A percentile compares a stretch with the other conserved stretches of the same genome.
phyloP scores from a whole-genome alignment of 192 early-diverging fungal genomes.

The Obelidium mucronatum region DNA sequence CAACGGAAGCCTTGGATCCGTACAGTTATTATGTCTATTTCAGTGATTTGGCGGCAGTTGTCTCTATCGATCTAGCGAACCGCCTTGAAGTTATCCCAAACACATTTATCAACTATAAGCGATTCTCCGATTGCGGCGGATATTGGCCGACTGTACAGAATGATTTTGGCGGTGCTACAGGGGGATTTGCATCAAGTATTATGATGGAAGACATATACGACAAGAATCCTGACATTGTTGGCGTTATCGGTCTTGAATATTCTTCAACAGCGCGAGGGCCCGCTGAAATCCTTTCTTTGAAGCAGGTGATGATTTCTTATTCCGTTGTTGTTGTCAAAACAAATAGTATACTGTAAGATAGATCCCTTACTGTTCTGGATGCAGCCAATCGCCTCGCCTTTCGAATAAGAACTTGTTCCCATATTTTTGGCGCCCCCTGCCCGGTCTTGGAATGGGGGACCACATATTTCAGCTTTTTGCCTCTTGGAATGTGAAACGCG shows the following conservation, averaged over 20 bases:
- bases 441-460: not conserved
- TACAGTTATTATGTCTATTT: not conserved
- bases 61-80: constrained; percentile 6
- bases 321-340: too few species aligned
- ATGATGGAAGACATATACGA: constrained; percentile 12
- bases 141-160: not conserved
- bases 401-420: constrained; percentile 8
- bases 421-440: not conserved
- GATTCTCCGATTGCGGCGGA: constrained; percentile 12
- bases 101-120: not conserved
- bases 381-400: not conserved
- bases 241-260: constrained; percentile 19
- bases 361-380: not conserved
- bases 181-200: not conserved
- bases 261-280: not conserved
- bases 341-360: too few species aligned
- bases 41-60: not conserved
- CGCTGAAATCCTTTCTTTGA: constrained; percentile 12
- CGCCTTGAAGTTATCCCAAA: not conserved
- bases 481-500: constrained; percentile 3
- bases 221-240: constrained; percentile 5
- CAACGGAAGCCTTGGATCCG: not conserved
- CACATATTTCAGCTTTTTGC: not conserved
- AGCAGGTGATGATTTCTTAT: too few species aligned
- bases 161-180: not conserved